These are phyloP conservation scores for Lipomyces kockii DNA, from an alignment of 805 yeast species.

Conservation along the genomic window DNA sequence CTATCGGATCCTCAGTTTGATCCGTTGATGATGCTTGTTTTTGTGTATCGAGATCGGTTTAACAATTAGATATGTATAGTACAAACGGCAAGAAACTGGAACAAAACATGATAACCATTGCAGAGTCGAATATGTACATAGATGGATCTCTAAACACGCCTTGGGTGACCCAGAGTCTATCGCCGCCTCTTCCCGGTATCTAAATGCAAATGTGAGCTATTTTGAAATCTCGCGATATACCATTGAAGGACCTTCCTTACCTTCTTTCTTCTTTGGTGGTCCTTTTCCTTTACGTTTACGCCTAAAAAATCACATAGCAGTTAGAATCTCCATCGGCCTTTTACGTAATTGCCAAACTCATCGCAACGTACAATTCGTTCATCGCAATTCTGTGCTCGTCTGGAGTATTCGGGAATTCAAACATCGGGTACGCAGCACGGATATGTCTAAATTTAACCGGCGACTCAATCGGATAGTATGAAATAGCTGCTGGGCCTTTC, in stretches of 20 bases:
- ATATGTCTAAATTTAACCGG: conserved; percentile 59
- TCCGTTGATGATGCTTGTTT: neutral
- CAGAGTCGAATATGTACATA: neutral
- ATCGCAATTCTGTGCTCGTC: conserved; percentile 66
- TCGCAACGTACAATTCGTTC: conserved; percentile 48
- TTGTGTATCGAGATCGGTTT: neutral
- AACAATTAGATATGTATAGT: neutral
- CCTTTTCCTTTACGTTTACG: conserved; percentile 40
- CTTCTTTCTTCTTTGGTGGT: conserved; percentile 38
- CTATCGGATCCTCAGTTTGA: neutral
- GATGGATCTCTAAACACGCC: neutral
- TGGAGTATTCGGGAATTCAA: conserved; percentile 63
- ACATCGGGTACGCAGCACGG: conserved; percentile 56
- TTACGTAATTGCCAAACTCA: neutral
- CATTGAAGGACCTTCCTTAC: conserved; percentile 13
- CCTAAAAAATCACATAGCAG: conserved; percentile 12
- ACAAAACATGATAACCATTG: neutral
- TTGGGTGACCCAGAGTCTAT: neutral
- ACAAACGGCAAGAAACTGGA: neutral
- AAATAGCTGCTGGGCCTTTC: conserved; percentile 70
- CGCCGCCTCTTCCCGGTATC: neutral
- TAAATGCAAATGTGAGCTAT: neutral
- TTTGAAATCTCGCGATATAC: neutral
- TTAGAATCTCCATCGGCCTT: neutral
- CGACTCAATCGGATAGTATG: conserved; percentile 76